Base-by-base conservation (phyloP, 805 yeast species). In the Candida takata region DNA sequence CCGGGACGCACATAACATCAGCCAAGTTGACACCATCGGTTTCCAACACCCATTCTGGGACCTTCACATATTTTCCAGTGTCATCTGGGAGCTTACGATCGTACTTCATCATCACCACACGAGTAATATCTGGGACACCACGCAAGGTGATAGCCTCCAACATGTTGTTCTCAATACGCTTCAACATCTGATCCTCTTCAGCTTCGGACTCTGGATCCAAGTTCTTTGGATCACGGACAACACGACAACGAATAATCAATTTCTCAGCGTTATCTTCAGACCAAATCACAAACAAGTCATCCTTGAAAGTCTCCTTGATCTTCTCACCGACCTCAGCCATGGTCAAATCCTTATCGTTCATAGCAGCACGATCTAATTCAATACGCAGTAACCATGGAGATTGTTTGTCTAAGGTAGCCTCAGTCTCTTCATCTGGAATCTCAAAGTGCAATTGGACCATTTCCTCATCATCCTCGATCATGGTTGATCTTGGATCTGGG, bases 181-280 rank as follows among this genome's bases (percentile, higher is more conserved):
- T 86, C 64, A 92, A 73, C 70, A 92, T 82, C 58, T 90, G 95
- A 64, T 92, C 99, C 63, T 92, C 99, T 55, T 92, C 96, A 29
- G 90, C 85, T 46, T 88, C 96, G 24, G 81, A 86, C 42, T 92
- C 97, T 53, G 86, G 95, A 50, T 90, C 97, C 58, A 87, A 60
- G 6, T 85, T 70, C 64, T 90, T 90, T 40, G 95, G 96, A 58
- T 88, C 96, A 64, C 98, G 85, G 31, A 92, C 86, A 49, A 94
- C 95, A 70, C 99, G 84, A 72, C 97, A 90, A 72, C 99, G 95
- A 49, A 92, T 84, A 44, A 92, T 81, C 62, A 92, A 79, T 62
- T 87, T 88, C 48, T 90, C 97, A 30, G 97, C 96, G 54, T 92
- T 90, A 69, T 92, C 99, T 70, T 94, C 98, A 32, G 97, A 86